phyloP scores from a whole-genome alignment of 306 rosid species.

The Sophora flavescens region DNA sequence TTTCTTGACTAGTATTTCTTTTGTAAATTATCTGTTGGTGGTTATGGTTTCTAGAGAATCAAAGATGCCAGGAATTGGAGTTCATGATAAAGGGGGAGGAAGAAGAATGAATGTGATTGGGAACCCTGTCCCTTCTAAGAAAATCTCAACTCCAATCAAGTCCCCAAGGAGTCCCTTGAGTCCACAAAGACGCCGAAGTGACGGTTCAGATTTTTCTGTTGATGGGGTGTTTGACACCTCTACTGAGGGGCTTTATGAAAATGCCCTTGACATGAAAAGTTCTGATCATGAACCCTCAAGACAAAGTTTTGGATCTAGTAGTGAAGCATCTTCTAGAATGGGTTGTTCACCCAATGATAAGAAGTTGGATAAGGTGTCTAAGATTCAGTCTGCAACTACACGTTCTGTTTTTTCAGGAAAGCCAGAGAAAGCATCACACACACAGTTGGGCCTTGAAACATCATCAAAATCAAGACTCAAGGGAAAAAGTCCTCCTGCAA shows the following conservation, averaged over 20 bases:
- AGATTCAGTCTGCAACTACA: constrained; percentile 50
- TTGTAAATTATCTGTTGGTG: constrained; percentile 49
- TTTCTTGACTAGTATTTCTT: constrained; percentile 19
- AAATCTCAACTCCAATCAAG: constrained; percentile 42
- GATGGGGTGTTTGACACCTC: constrained; percentile 65
- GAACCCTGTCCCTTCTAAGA: constrained; percentile 50
- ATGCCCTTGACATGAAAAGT: constrained; percentile 77
- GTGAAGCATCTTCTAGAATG: constrained; percentile 59
- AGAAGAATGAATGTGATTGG: constrained; percentile 50
- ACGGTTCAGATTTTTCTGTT: constrained; percentile 42
- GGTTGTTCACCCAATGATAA: constrained; percentile 46
- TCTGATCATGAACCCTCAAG: constrained; percentile 74
- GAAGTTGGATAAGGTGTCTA: constrained; percentile 49
- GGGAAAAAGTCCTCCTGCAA: constrained; percentile 57
- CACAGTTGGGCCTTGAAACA: constrained; percentile 44
- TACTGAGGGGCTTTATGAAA: constrained; percentile 76
- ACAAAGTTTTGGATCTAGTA: constrained; percentile 62
- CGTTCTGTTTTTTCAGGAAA: constrained; percentile 51
- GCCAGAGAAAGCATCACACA: constrained; percentile 50
- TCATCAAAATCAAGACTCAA: constrained; percentile 54
- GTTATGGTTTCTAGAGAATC: constrained; percentile 45
- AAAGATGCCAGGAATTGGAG: constrained; percentile 75
- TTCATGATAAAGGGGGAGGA: constrained; percentile 47
- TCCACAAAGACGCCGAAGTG: constrained; percentile 49
- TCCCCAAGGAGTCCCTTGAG: constrained; percentile 53